phyloP scores from a whole-genome alignment of 1,284 basidiomycete genomes.

The Cryptococcus sp. region DNA sequence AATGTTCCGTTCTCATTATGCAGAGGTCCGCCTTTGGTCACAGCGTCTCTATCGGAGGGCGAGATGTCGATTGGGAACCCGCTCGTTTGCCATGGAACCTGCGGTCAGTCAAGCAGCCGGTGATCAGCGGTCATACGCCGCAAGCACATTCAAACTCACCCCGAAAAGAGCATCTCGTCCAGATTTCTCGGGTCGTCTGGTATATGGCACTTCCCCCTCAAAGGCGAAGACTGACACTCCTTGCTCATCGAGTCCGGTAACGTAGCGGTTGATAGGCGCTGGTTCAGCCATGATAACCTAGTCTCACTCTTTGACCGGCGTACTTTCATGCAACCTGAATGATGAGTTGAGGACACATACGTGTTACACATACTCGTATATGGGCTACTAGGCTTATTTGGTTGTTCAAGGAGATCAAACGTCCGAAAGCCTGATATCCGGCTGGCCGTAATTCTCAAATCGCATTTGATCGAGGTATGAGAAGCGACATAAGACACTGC shows the following conservation, averaged over 20 bases:
- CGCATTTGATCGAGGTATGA: too few relatives aligned
- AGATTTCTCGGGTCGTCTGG: not conserved
- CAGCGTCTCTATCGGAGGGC: not conserved
- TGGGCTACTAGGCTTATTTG: too few relatives aligned
- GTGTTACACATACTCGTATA: too few relatives aligned
- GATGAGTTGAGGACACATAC: too few relatives aligned
- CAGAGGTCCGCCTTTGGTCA: not conserved
- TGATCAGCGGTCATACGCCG: too few relatives aligned
- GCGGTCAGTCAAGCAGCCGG: too few relatives aligned
- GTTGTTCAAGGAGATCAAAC: too few relatives aligned
- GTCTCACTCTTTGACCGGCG: too few relatives aligned
- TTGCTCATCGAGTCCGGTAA: not conserved
- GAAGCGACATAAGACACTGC: too few relatives aligned
- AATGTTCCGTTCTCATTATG: not conserved
- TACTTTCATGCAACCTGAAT: too few relatives aligned
- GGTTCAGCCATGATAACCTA: not conserved
- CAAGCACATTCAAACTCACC: not conserved
- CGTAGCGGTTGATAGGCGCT: not conserved
- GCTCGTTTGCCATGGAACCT: slow-evolving; percentile 1
- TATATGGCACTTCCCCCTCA: not conserved
- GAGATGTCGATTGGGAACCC: not conserved
- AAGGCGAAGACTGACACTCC: not conserved
- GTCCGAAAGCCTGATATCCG: too few relatives aligned
- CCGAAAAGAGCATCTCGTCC: not conserved
- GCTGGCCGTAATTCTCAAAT: too few relatives aligned